phyloP scores from a whole-genome alignment of 495 filamentous ascomycete genomes.

The Cudoniella acicularis region DNA sequence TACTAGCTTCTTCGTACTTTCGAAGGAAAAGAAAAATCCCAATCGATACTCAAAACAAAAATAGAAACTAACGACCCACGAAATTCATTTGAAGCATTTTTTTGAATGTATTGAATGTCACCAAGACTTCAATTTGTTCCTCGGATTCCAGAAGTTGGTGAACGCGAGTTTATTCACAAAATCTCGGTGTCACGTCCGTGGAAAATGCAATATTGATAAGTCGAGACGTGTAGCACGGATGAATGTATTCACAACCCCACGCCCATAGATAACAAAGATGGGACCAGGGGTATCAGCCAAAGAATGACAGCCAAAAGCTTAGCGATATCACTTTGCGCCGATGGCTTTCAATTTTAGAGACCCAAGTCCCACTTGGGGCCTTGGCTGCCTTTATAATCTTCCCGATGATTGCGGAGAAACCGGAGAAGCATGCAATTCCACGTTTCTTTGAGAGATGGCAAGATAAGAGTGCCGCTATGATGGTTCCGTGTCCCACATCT shows the following conservation, averaged over 20 bases:
- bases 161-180: no score
- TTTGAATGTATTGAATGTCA: no score
- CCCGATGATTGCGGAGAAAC: not conserved
- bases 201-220: no score
- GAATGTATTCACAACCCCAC: not conserved
- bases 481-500: no score
- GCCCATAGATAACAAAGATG: not conserved
- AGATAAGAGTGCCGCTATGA: not conserved
- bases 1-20: not conserved
- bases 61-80: no score
- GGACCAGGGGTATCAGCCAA: not conserved
- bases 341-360: not conserved
- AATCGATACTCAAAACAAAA: no score
- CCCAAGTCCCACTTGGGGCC: not conserved
- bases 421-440: not conserved
- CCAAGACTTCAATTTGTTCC: no score
- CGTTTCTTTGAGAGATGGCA: not conserved
- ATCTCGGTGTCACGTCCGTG: no score
- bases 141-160: no score
- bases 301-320: not conserved
- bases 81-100: no score
- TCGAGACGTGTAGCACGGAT: no score
- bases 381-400: not conserved
- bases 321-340: not conserved
- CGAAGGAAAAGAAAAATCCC: not conserved